These are phyloP conservation scores for Ceratonia siliqua DNA, from an alignment of 306 rosid genomes.

Conservation along the genomic window DNA sequence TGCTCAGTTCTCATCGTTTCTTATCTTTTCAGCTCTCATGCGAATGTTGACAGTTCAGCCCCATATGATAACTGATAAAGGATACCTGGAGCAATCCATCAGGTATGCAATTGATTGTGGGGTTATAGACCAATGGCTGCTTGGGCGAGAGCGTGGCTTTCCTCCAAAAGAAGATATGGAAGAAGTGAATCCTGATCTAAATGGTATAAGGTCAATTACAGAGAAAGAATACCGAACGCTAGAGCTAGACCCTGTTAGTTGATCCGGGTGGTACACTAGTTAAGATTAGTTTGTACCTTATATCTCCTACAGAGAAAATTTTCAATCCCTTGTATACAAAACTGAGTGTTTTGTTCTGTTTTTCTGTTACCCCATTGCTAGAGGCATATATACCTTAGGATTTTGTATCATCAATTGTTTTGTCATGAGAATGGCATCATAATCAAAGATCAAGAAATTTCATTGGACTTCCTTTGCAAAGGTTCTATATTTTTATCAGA, in stretches of 20 bases:
- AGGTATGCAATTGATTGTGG: conserved; percentile 87
- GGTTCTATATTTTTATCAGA: background rate
- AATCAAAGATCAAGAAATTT: conserved; percentile 11
- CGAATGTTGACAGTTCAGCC: conserved; percentile 83
- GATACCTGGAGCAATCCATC: conserved; percentile 68
- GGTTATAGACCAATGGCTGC: conserved; percentile 83
- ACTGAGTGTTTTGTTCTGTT: conserved; percentile 29
- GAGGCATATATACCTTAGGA: conserved; percentile 29
- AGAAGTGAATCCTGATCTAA: conserved; percentile 57
- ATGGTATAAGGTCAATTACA: conserved; percentile 72
- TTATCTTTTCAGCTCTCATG: conserved; percentile 68
- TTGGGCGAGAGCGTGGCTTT: conserved; percentile 62
- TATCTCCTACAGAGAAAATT: conserved; percentile 21
- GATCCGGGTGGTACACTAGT: conserved; percentile 37
- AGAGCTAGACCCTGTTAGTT: conserved; percentile 46
- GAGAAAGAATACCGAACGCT: conserved; percentile 71
- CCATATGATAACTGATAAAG: conserved; percentile 68
- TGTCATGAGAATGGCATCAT: conserved; percentile 34
- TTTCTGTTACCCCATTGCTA: conserved; percentile 30
- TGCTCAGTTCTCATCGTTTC: conserved; percentile 20
- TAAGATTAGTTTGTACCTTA: conserved; percentile 27
- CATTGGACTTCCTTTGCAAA: background rate
- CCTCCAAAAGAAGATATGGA: conserved; percentile 74
- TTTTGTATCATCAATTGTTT: conserved; percentile 46
- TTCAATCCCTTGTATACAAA: conserved; percentile 40